These are phyloP conservation scores for Corniculantispora saksenae DNA, from an alignment of 2,329 filamentous ascomycete genomes.

Conservation along the genomic window DNA sequence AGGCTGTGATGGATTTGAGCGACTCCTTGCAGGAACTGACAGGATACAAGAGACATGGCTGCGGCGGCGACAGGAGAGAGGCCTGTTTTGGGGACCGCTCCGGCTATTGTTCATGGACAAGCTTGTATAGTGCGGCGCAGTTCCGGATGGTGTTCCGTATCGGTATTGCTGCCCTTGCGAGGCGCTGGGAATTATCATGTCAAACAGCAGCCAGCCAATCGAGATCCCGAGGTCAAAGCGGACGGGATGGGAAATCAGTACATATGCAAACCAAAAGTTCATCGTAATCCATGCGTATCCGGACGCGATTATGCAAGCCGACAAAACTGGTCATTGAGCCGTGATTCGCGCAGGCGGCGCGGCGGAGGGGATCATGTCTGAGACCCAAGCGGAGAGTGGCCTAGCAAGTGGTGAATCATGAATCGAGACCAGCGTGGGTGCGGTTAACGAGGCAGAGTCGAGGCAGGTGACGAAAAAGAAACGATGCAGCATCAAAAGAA, in stretches of 20 bases:
- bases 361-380: background rate
- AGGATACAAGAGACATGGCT: background rate
- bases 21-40: constrained; percentile 1
- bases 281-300: background rate
- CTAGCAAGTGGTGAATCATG: background rate
- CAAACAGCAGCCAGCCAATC: background rate
- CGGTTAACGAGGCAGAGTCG: background rate
- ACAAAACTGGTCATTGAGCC: background rate
- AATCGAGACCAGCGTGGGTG: background rate
- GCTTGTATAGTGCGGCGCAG: background rate
- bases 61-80: background rate
- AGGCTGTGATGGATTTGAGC: background rate
- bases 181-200: background rate
- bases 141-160: background rate
- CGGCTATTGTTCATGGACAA: background rate
- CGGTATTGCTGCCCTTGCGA: background rate
- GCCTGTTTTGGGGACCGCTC: background rate
- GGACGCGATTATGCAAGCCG: background rate
- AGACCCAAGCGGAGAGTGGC: constrained; percentile 4
- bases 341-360: background rate
- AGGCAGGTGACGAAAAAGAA: background rate
- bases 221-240: constrained; percentile 2
- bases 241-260: background rate
- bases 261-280: background rate
- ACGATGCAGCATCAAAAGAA: constrained; percentile 2